Evolutionary conservation across 768 basidiomycete genomes (phyloP), one percentile per base, ranked within the genome.

Genomic region (Amanita jacksonii): DNA sequence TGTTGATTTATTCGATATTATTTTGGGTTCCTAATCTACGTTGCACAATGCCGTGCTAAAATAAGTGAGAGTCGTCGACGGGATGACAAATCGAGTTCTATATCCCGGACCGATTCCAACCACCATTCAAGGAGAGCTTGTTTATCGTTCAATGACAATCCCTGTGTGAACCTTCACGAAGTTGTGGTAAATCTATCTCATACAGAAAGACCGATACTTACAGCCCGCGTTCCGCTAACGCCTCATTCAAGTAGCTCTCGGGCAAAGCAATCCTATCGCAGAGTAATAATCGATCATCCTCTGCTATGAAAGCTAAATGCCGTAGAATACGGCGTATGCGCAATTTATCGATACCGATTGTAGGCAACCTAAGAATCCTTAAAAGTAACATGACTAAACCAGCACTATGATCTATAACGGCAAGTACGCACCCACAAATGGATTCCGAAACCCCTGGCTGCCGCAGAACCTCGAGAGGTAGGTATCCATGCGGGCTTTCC

Each of bases 161-260:
- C 64, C 8, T 63, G 63, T 8, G 69, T 66, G 19, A 69, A 54
- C 18, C 68, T 72, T 44, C 3, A 23, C 10, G 15, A 24, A 28
- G 25, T 36, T 43, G 8, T 27, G 10, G 33, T 19, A 1, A 18
- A 15, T 12, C 23, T 13, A 23, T 33, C 16, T 24, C n/a, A 18
- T 13, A 28, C 18, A 5, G 25, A 27, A 30, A 15, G 9, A 9
- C 8, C 10, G 27, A 12, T 13, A 69, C 84, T 57, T 57, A 89
- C 87, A 88, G 69, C 53, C 83, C 88, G 47, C 88, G 79, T 58
- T 88, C 86, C 47, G 73, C 66, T 10, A 90, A 67, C 3, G 84
- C 81, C 44, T 84, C 74, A 22, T 68, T 63, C 5, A 88, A 63
- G 50, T 81, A 82, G 3, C 65, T 63, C 15, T 64, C 55, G 2